A percentile compares a stretch with the other conserved stretches of the same genome.
Evolutionary conservation across 83 land plant species (phyloP).

Genomic region (Larix sibirica): DNA sequence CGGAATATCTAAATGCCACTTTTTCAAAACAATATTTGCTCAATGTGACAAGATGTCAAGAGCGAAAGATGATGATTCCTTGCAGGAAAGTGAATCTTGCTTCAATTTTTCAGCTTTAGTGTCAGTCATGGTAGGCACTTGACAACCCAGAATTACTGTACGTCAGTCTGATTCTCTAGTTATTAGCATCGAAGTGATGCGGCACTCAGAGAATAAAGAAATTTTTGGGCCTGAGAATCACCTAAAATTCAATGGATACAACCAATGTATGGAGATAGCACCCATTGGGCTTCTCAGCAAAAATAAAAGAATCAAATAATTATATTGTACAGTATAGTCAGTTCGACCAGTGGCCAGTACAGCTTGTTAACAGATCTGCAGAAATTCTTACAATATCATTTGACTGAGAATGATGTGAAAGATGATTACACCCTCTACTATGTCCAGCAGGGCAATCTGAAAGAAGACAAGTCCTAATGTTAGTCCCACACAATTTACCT

Average conservation of each 20-base stretch:
- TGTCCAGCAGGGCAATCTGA: background rate
- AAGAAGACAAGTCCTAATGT: background rate
- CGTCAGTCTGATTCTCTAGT: background rate
- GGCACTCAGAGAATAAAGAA: background rate
- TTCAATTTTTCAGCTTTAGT: background rate
- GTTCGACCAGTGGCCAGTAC: background rate
- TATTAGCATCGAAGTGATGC: background rate
- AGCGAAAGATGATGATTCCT: background rate
- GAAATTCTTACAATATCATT: background rate
- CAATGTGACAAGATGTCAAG: background rate
- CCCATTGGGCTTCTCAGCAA: constrained; percentile 1
- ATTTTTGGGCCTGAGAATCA: background rate
- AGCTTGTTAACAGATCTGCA: background rate
- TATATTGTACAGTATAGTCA: constrained; percentile 10
- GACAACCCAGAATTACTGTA: background rate
- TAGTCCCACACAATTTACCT: background rate
- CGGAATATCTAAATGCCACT: background rate
- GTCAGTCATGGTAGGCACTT: background rate
- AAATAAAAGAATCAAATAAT: constrained; percentile 12
- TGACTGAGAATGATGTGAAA: background rate
- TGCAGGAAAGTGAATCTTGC: background rate
- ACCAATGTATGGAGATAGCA: constrained; percentile 1
- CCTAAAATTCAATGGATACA: constrained; percentile 4
- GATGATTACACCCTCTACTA: background rate
- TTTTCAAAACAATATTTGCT: background rate